phyloP scores from a whole-genome alignment of 148 eudicot species.

The Vaccinium myrtillus region DNA sequence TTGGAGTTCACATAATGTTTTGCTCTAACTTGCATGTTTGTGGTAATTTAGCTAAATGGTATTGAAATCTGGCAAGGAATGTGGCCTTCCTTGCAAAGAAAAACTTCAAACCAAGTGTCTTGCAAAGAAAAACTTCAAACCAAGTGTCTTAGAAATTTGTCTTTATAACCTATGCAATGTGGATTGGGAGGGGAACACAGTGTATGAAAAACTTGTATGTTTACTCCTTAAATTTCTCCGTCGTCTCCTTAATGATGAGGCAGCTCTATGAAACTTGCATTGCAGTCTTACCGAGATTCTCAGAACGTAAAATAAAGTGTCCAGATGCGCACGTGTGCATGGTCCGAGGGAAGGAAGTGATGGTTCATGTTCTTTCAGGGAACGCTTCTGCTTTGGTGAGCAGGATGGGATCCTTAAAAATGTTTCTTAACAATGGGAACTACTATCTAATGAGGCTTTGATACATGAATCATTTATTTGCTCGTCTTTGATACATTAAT shows the following conservation, averaged over 20 bases:
- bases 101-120: no score
- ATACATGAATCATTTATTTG: neutral
- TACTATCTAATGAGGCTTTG: neutral
- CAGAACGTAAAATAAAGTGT: neutral
- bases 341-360: neutral
- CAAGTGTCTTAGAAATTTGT: neutral
- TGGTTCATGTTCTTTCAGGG: neutral
- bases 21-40: neutral
- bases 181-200: neutral
- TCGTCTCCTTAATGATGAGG: neutral
- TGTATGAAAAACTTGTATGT: no score
- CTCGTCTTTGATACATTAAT: neutral
- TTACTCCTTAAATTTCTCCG: neutral
- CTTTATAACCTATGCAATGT: neutral
- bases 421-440: neutral
- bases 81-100: neutral
- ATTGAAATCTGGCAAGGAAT: neutral
- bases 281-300: neutral
- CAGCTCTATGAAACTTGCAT: neutral
- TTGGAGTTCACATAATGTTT: neutral
- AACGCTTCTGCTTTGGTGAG: neutral
- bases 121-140: neutral
- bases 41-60: neutral
- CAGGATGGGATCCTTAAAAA: neutral
- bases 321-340: neutral